phyloP scores from a whole-genome alignment of 352 stramenopile species.

The Blastocystis sp. region DNA sequence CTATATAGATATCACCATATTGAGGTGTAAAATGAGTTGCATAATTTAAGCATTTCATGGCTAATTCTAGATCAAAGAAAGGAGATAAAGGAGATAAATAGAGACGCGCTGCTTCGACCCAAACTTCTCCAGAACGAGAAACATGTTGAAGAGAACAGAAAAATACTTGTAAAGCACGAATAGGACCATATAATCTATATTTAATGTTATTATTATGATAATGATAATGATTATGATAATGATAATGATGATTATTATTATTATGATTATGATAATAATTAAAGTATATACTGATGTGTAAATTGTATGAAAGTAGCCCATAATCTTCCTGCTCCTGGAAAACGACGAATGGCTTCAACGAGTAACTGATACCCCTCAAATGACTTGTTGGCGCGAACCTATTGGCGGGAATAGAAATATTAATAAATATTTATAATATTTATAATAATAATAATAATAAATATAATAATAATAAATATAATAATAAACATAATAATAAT shows the following conservation, averaged over 20 bases:
- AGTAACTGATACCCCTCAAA: too few relatives aligned
- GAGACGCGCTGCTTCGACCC: constrained; percentile 57
- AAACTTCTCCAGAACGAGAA: constrained; percentile 68
- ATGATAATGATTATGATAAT: too few relatives aligned
- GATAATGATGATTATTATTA: too few relatives aligned
- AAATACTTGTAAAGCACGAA: constrained; percentile 44
- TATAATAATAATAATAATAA: too few relatives aligned
- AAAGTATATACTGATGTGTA: constrained; percentile 16
- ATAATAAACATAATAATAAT: too few relatives aligned
- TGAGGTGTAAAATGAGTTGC: constrained; percentile 68
- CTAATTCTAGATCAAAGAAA: constrained; percentile 52
- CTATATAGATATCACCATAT: constrained; percentile 65
- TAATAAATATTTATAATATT: too few relatives aligned
- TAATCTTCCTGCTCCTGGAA: constrained; percentile 15
- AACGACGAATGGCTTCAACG: too few relatives aligned
- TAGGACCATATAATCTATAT: constrained; percentile 44
- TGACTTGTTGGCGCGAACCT: too few relatives aligned
- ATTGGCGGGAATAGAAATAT: too few relatives aligned
- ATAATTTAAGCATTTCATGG: constrained; percentile 55
- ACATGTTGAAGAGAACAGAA: constrained; percentile 54
- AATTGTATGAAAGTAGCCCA: constrained; percentile 31
- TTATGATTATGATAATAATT: too few relatives aligned
- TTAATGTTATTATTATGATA: too few relatives aligned
- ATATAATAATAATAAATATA: too few relatives aligned
- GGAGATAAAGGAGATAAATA: constrained; percentile 57